Base-by-base conservation (phyloP, 306 rosid genomes). In the Spatholobus suberectus region DNA sequence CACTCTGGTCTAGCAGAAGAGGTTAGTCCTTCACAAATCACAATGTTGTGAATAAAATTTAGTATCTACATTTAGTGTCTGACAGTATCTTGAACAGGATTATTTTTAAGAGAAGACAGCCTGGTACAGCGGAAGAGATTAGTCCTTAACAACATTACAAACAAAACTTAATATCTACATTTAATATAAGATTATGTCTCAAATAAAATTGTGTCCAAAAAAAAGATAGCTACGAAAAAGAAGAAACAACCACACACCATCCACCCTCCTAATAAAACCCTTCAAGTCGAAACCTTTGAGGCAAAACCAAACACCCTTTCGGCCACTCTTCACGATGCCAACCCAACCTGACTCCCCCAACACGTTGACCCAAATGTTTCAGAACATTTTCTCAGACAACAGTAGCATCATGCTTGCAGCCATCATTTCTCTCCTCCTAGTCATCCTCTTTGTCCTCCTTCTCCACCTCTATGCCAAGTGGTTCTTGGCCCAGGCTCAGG, bases 401-500 rank as follows among this genome's bases (percentile, higher is more conserved):
- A 86, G 90, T 75, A 96, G 89, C 87, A 86, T 94, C 73, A 89
- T 94, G 95, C 91, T 96, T 17, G 98, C 92, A 0, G 99, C 99
- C 37, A 69, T 96, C 5, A 83, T 96, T 70, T 92, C 97, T 9
- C 82, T 96, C 23, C 91, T 96, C 17, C 80, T 94, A 3, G 98
- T 94, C 38, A 87, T 96, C 57, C 95, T 96, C 90, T 96, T 96
- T 83, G 99, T 96, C 62, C 88, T 96, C 15, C 85, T 96, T 24
- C 99, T 96, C 77, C 99, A 96, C 51, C 80, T 93, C 75, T 96
- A 92, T 81, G 99, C 99, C 29, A 90, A 90, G 35, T 92, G 97
- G 92, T 92, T 96, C 91, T 62, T 92, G 0, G 86, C 93, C 37
- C 98, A 86, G 12, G 76, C 81, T 5, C 91, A 82, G 20, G 81